Base-by-base conservation (phyloP, 257 asterid genomes). In the Gentiana macrophylla region DNA sequence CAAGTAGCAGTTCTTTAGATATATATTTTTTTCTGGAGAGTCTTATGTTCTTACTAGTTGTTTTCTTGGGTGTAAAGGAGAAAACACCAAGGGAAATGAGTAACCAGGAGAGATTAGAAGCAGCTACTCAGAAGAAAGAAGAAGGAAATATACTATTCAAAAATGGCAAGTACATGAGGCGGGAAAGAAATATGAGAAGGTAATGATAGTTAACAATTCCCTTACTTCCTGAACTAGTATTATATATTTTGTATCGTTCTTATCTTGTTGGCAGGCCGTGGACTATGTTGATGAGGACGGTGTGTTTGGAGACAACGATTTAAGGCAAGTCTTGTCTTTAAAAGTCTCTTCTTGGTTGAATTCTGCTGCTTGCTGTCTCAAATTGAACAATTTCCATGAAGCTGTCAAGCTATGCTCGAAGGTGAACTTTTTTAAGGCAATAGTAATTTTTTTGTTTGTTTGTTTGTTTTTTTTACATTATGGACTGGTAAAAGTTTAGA, bases 261-360 rank as follows among this genome's bases (percentile, higher is more conserved):
- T 13, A 13, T 37, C 62, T 47, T 55, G 36, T 44, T 48, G 52
- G 65, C 76, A 84, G 94, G 94, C 86, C 12, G 62, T 67, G 55
- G 85, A 72, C 58, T 81, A 68, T 60, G 68, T 79, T 56, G 60
- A 65, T 68, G 83, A 72, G 64, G 85, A 77, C 62, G 73, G 53
- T 33, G 58, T 67, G 37, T 67, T 67, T 53, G 36, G 68, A 32
- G 82, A 69, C 47, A 69, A 71, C 53, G 84, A 79, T 48, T 74
- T 75, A 62, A 81, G 66, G 69, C 56, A 53, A 7, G 75, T 75
- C 37, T 69, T 72, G 60, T 66, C 83, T 5, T 59, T 84, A 69
- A 74, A 78, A 73, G 64, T 79, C 46, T 70, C 78, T 35, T 75
- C 87, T 70, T 84, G 90, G 94, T 73, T 80, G 67, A 84, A 84